Conservation (phyloP, 805 yeast species). For the Yarrowia sp. region DNA sequence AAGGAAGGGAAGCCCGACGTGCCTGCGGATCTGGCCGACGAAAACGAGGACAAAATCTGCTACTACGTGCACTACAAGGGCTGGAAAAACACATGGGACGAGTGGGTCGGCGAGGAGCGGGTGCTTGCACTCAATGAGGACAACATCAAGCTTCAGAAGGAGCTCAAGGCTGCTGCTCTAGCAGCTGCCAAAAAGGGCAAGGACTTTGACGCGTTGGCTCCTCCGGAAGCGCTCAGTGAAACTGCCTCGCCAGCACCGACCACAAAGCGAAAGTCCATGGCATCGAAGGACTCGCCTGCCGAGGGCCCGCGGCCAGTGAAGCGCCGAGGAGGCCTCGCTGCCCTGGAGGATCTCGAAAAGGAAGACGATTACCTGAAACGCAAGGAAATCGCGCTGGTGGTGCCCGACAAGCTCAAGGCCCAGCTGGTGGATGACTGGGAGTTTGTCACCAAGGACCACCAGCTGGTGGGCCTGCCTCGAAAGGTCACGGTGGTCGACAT, state of each 20-base stretch:
- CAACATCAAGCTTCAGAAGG: slow-evolving; percentile 60
- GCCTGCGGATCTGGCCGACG: slow-evolving; percentile 39
- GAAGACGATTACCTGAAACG: slow-evolving; percentile 40
- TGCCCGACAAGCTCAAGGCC: slow-evolving; percentile 66
- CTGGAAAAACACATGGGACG: slow-evolving; percentile 96
- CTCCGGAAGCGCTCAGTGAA: slow-evolving; percentile 24
- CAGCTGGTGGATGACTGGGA: slow-evolving; percentile 93
- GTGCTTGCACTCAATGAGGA: slow-evolving; percentile 67
- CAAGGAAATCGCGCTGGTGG: slow-evolving; percentile 52
- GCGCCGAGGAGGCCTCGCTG: slow-evolving; percentile 33
- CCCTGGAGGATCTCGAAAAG: slow-evolving; percentile 36
- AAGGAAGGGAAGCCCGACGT: slow-evolving; percentile 28
- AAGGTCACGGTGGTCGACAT: slow-evolving; percentile 52
- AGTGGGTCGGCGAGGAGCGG: slow-evolving; percentile 78
- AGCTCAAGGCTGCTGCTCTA: slow-evolving; percentile 50
- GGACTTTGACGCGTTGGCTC: slow-evolving; percentile 26
- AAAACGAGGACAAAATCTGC: slow-evolving; percentile 40
- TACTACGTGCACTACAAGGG: slow-evolving; percentile 88
- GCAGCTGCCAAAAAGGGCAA: slow-evolving; percentile 31
- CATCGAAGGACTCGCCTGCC: slow-evolving; percentile 18
- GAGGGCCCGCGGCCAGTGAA: slow-evolving; percentile 25
- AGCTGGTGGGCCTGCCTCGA: slow-evolving; percentile 64
- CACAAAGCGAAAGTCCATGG: slow-evolving; percentile 30
- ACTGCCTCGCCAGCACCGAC: slow-evolving; percentile 14
- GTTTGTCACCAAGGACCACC: slow-evolving; percentile 72